These are phyloP conservation scores for Nicotiana knightiana DNA, from an alignment of 257 asterid genomes.

Conservation along the genomic window DNA sequence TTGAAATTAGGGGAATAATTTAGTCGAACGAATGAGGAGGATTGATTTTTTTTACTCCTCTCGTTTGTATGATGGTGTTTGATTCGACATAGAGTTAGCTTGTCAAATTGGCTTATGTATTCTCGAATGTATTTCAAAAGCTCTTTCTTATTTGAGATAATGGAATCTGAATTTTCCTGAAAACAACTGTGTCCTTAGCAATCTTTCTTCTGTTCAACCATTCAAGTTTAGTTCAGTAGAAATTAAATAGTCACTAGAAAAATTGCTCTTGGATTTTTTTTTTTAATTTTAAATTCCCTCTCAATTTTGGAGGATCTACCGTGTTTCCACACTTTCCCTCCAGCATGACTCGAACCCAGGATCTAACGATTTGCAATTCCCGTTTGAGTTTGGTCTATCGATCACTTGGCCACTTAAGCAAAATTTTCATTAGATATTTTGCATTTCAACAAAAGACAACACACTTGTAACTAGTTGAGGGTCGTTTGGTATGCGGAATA, in stretches of 20 bases:
- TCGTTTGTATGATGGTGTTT: background rate
- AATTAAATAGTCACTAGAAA: background rate
- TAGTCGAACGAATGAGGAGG: background rate
- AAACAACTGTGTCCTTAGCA: background rate
- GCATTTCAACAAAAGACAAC: no score
- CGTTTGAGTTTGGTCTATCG: no score
- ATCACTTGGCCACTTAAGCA: no score
- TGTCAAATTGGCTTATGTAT: background rate
- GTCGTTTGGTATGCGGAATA: no score
- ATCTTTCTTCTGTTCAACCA: background rate
- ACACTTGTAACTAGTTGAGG: no score
- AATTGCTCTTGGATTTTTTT: no score
- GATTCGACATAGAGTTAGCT: background rate
- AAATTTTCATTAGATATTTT: no score
- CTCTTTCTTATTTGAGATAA: background rate
- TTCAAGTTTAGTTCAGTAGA: background rate
- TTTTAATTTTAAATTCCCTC: no score
- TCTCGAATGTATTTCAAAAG: background rate
- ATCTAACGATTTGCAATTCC: no score
- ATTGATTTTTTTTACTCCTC: constrained; percentile 2
- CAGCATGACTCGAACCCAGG: no score
- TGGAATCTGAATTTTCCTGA: background rate
- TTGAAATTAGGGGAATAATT: background rate
- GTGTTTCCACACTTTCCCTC: no score
- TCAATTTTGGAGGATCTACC: no score